Base-by-base conservation (phyloP, 768 basidiomycete genomes). In the Macrolepiota dolichaula region DNA sequence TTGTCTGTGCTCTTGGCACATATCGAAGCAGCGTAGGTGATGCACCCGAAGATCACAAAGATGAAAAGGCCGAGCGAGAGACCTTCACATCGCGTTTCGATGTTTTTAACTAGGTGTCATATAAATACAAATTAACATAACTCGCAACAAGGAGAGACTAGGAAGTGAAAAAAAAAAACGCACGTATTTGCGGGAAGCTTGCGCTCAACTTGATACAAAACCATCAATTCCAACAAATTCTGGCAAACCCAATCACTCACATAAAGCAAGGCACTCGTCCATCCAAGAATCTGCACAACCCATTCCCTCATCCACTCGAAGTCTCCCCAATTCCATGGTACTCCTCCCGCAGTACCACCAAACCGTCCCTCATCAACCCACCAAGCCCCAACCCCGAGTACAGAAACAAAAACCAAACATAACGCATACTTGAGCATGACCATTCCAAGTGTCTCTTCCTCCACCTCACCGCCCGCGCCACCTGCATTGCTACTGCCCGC, bases 21-120 rank as follows among this genome's bases (percentile, higher is more conserved):
- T 67, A 98, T 98, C 24, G 93, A 94, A 63, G 87, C 71, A 12
- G 86, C 82, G 73, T 93, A 96, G 35, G 92, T 91, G 49, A 79
- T 72, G 71, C 94, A 97, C 44, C 96, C 96, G 59, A 88, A 80
- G 62, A 96, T 92, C 17, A 92, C 84, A 73, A 98, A 98, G 72
- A 94, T 81, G 75, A 98, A 99, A 65, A 99, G 81, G 19, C 89
- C 91, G 19, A 93, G 87, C 11, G 92, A 91, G 51, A 98, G 81
- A 12, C 97, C 96, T 67, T 90, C 88, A 73, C 96, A 98, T 69
- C 88, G 85, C 7, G 96, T 98, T 68, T 88, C 81, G 64, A 85
- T 70, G 72, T 96, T 96, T 78, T 94, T 94, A 17, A 81, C 93
- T 96, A 61, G 49, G n/a, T 32, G 7, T 42, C 12, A 49, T 15